Evolutionary conservation across 306 rosid species (phyloP).

Genomic region (Ammopiptanthus mongolicus): DNA sequence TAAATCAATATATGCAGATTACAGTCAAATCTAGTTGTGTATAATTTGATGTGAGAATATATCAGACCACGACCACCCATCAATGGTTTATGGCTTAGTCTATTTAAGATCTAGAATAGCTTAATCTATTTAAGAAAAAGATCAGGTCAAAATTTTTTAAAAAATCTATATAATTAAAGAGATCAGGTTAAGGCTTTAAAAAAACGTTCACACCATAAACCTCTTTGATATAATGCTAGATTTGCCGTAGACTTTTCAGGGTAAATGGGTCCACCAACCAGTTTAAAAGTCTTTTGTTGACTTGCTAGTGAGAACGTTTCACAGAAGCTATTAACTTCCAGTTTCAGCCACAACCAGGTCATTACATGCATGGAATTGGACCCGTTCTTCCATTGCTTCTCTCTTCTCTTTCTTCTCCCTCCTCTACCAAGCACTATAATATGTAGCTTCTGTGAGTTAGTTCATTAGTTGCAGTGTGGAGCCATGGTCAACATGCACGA

Average conservation of each 20-base stretch:
- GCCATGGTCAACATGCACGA: constrained; percentile 27
- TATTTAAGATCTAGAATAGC: no score
- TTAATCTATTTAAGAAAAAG: no score
- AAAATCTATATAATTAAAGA: no score
- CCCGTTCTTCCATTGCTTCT: neutral
- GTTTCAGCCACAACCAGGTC: constrained; percentile 7
- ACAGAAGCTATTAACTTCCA: neutral
- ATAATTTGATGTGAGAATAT: no score
- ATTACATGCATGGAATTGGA: neutral
- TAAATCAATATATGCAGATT: neutral
- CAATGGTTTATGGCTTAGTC: no score
- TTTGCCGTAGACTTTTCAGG: no score
- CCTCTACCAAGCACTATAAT: neutral
- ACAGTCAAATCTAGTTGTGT: neutral
- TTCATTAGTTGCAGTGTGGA: neutral
- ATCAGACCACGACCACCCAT: no score
- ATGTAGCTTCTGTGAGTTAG: constrained; percentile 1
- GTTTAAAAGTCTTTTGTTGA: neutral
- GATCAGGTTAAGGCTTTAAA: no score
- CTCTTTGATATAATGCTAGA: neutral
- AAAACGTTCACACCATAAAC: neutral
- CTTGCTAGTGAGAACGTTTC: neutral
- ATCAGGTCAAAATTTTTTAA: no score
- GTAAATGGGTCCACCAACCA: no score
- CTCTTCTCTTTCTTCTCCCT: neutral